Evolutionary conservation across 805 yeast genomes (phyloP).

Genomic region (Hanseniaspora guilliermondii): DNA sequence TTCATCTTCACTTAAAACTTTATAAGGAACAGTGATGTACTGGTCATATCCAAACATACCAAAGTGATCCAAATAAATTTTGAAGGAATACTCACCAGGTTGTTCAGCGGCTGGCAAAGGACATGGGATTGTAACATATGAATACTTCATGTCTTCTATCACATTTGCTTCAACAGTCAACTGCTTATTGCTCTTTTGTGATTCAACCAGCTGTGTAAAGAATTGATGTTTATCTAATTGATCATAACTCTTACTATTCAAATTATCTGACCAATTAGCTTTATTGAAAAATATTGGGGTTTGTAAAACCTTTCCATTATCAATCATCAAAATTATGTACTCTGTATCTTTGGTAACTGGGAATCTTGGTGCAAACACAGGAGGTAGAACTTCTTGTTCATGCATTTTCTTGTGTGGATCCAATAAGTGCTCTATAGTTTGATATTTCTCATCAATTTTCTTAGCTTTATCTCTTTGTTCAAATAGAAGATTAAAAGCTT

Average conservation of each 20-base stretch:
- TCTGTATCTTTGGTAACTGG: slow-evolving; percentile 41
- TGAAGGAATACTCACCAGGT: slow-evolving; percentile 8
- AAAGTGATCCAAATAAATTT: slow-evolving; percentile 27
- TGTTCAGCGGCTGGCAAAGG: slow-evolving; percentile 10
- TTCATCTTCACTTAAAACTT: slow-evolving; percentile 29
- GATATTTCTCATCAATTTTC: slow-evolving; percentile 28
- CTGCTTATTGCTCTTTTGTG: not conserved
- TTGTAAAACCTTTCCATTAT: slow-evolving; percentile 69
- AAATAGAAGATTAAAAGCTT: slow-evolving; percentile 32
- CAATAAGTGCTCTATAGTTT: slow-evolving; percentile 41
- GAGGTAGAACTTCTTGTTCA: slow-evolving; percentile 56
- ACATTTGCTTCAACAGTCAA: not conserved
- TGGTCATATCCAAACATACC: slow-evolving; percentile 41
- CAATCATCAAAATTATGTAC: slow-evolving; percentile 60
- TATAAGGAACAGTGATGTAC: slow-evolving; percentile 42
- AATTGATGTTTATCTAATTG: slow-evolving; percentile 20
- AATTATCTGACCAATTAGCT: slow-evolving; percentile 22
- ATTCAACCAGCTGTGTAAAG: slow-evolving; percentile 17
- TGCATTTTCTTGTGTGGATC: slow-evolving; percentile 55
- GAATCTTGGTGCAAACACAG: slow-evolving; percentile 61
- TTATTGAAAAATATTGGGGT: slow-evolving; percentile 33
- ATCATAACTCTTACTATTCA: slow-evolving; percentile 16
- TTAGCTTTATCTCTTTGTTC: slow-evolving; percentile 21
- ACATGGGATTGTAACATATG: slow-evolving; percentile 7
- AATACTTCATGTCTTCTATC: slow-evolving; percentile 5